Conservation (phyloP, 1,139 yeast genomes). For the Saccharomyces hybrid region DNA sequence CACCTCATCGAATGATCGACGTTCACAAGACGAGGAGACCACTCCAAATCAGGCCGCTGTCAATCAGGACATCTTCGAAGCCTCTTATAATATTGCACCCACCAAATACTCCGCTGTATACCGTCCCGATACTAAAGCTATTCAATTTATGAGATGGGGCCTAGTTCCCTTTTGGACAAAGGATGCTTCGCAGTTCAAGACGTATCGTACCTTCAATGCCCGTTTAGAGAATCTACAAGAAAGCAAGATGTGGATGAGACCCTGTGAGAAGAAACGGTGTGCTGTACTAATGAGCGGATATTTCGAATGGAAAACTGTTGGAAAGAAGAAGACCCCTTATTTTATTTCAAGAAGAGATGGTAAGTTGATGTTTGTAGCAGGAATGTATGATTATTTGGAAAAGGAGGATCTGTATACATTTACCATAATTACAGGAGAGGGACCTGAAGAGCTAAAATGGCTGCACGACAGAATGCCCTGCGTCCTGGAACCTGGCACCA, state of each 20-base stretch:
- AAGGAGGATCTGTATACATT: constrained; percentile 40
- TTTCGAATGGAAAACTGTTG: constrained; percentile 60
- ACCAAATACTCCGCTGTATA: constrained; percentile 43
- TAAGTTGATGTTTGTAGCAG: constrained; percentile 61
- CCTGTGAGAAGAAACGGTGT: constrained; percentile 39
- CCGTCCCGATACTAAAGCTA: constrained; percentile 18
- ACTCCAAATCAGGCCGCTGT: not conserved
- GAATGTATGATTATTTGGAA: constrained; percentile 43
- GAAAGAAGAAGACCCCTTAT: constrained; percentile 49
- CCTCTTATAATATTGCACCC: constrained; percentile 46
- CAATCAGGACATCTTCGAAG: not conserved
- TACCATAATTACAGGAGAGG: constrained; percentile 69
- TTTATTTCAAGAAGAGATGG: constrained; percentile 49
- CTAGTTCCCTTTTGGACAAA: constrained; percentile 48
- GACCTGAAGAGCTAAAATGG: constrained; percentile 55
- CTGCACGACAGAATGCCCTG: constrained; percentile 76
- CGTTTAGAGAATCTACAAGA: constrained; percentile 48
- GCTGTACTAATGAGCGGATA: constrained; percentile 77
- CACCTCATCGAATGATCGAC: not conserved
- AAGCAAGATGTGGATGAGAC: constrained; percentile 42
- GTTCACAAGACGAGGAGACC: not conserved
- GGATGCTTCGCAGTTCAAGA: constrained; percentile 30
- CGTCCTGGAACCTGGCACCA: constrained; percentile 49
- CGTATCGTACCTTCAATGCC: constrained; percentile 54
- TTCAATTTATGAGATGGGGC: constrained; percentile 54